A percentile compares a stretch with the other conserved stretches of the same genome.
These are phyloP conservation scores for Metschnikowia lochheadii DNA, from an alignment of 805 yeast genomes.

Conservation along the genomic window DNA sequence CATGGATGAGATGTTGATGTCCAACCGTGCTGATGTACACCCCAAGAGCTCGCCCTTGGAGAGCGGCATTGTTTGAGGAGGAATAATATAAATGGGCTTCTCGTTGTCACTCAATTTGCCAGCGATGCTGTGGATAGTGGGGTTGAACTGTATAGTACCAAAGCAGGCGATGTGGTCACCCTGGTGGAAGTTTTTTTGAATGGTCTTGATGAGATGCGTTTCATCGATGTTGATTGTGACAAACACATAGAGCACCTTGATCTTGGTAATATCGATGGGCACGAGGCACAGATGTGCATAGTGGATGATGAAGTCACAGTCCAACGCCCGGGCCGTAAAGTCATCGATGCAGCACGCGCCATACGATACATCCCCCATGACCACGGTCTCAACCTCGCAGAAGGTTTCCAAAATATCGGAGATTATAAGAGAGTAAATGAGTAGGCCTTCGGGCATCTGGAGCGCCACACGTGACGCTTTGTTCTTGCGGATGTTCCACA, in stretches of 20 bases:
- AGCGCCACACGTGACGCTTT: conserved; percentile 81
- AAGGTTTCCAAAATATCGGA: conserved; percentile 91
- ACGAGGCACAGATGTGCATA: conserved; percentile 97
- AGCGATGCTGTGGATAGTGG: conserved; percentile 78
- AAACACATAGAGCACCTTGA: conserved; percentile 90
- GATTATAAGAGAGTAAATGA: conserved; percentile 84
- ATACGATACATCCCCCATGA: conserved; percentile 98
- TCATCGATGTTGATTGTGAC: conserved; percentile 91
- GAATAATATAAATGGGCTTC: conserved; percentile 55
- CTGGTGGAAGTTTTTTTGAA: conserved; percentile 59
- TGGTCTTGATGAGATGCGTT: conserved; percentile 71
- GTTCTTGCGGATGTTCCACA: conserved; percentile 82
- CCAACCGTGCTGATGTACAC: conserved; percentile 85
- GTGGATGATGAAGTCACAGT: conserved; percentile 91
- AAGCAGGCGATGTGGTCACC: conserved; percentile 76
- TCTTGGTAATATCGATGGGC: conserved; percentile 86
- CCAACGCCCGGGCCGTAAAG: conserved; percentile 86
- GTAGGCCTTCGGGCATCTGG: conserved; percentile 96
- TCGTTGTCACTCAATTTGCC: conserved; percentile 52
- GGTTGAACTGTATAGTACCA: conserved; percentile 96
- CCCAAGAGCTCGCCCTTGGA: conserved; percentile 96
- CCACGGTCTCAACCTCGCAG: conserved; percentile 78
- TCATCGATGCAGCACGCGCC: conserved; percentile 99
- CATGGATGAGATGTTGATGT: conserved; percentile 66
- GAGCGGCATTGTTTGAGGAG: conserved; percentile 90